These are phyloP conservation scores for Aspergillus novofumigatus DNA, from an alignment of 2,329 filamentous ascomycete genomes.

Conservation along the genomic window DNA sequence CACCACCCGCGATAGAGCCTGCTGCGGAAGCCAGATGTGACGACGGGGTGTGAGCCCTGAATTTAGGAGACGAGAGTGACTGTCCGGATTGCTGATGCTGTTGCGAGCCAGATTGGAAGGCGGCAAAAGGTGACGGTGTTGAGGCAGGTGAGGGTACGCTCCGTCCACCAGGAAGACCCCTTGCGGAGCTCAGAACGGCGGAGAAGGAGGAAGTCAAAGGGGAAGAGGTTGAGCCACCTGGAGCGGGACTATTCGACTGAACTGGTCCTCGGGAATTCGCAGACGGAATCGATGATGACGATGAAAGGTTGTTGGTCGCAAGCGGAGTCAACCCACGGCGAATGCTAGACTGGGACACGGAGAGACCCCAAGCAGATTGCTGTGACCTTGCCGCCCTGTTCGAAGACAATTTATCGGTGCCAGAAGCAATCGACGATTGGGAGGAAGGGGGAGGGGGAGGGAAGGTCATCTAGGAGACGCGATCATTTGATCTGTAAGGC, in stretches of 20 bases:
- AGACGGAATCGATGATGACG: constrained; percentile 35
- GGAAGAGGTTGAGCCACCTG: constrained; percentile 48
- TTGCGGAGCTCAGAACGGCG: constrained; percentile 48
- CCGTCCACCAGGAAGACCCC: constrained; percentile 49
- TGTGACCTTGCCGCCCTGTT: constrained; percentile 42
- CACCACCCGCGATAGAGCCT: constrained; percentile 50
- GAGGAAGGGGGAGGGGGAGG: constrained; percentile 49
- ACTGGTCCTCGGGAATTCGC: constrained; percentile 42
- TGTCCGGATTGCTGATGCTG: constrained; percentile 48
- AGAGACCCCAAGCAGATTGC: constrained; percentile 56
- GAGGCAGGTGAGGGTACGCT: constrained; percentile 52
- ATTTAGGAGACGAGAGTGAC: constrained; percentile 54
- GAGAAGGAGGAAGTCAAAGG: constrained; percentile 52
- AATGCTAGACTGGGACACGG: constrained; percentile 51
- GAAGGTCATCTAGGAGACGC: constrained; percentile 55
- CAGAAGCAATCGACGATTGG: constrained; percentile 50
- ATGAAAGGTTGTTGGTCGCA: constrained; percentile 48
- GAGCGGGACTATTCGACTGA: constrained; percentile 47
- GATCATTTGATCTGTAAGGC: constrained; percentile 46
- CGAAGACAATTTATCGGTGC: constrained; percentile 46
- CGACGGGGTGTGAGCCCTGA: constrained; percentile 52
- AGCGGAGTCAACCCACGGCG: constrained; percentile 57
- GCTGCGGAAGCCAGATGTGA: constrained; percentile 55
- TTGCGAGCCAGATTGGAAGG: constrained; percentile 52
- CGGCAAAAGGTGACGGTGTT: constrained; percentile 52